Percentiles rank a stretch among this genome's conserved stretches.
Evolutionary conservation across 306 rosid species (phyloP).

Genomic region (Gynostemma pentaphyllum): DNA sequence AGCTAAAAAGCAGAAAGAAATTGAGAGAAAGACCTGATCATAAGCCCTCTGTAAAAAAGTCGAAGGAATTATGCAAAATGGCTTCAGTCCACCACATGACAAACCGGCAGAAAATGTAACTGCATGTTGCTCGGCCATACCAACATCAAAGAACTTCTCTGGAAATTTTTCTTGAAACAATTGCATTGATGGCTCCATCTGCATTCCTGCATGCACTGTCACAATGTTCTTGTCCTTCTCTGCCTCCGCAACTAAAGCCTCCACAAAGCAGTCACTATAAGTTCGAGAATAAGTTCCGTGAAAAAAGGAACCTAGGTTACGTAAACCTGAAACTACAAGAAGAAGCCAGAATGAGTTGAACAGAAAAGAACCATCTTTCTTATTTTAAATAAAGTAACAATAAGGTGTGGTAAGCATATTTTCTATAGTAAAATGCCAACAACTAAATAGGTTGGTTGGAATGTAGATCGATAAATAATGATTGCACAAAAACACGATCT

Average conservation of each 20-base stretch:
- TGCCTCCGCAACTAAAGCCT: conserved; percentile 62
- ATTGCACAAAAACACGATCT: neutral
- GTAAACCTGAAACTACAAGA: conserved; percentile 33
- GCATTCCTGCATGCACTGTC: conserved; percentile 72
- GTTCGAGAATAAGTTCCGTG: conserved; percentile 30
- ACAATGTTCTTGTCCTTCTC: conserved; percentile 78
- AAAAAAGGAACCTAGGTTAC: conserved; percentile 16
- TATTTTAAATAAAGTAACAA: neutral
- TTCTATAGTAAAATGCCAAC: neutral
- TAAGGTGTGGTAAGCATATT: neutral
- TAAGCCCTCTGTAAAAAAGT: conserved; percentile 82
- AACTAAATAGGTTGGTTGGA: neutral
- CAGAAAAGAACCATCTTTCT: neutral
- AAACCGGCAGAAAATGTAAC: conserved; percentile 92
- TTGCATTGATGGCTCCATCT: conserved; percentile 56
- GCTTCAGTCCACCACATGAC: conserved; percentile 89
- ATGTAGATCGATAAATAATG: neutral
- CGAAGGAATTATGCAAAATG: conserved; percentile 83
- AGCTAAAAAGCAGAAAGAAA: neutral
- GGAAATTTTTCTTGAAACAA: conserved; percentile 62
- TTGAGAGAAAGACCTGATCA: conserved; percentile 50
- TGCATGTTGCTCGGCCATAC: conserved; percentile 97
- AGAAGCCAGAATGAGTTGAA: neutral
- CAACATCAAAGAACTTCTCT: conserved; percentile 69
- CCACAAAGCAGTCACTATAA: conserved; percentile 71